Evolutionary conservation across 192 early-diverging fungal genomes (phyloP), one percentile per base, ranked within the genome.

Genomic region (Backusella circina): DNA sequence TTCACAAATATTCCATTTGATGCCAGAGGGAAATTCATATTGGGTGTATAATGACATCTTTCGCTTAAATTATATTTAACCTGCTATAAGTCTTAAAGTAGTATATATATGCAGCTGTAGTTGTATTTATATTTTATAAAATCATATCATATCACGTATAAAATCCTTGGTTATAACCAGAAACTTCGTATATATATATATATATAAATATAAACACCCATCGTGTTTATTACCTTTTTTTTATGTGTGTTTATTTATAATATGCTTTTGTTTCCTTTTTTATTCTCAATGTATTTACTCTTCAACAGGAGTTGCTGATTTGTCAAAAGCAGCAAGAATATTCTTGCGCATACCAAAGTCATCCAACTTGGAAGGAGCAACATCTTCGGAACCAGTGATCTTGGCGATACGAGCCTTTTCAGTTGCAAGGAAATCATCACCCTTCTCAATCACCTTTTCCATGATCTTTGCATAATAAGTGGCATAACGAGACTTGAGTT

Each of bases 391-490:
- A 69, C 83, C 86, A 44, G 93, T 74, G 67, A 99, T 91, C 83
- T 94, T 95, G 10, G 88, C 80, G 50, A 99, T 84, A 70, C 97
- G 91, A 38, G 90, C 88, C 57, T 89, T 85, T 84, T 99, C 97
- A 72, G 90, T 95, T 15, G 70, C 84, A 41, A 91, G 75, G 85
- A 93, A 99, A 0, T 18, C 68, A 69, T 88, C 90, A 0, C 86
- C 87, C 7, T 89, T 88, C 28, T 86, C 84, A 67, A 81, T 69
- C 69, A 93, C 88, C 86, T 98, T 97, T 82, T 95, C 90, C 91
- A 98, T 95, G 73, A 95, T 90, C 82, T 97, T 98, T 79, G 84
- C 81, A 76, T 99, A 99, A 87, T 96, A 98, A 61, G 87, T 83
- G 35, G 95, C 92, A 77, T 86, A 91, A 21, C 77, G 85, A 77